phyloP scores from a whole-genome alignment of 139 green algal species.

The Chlamydomonas urium region DNA sequence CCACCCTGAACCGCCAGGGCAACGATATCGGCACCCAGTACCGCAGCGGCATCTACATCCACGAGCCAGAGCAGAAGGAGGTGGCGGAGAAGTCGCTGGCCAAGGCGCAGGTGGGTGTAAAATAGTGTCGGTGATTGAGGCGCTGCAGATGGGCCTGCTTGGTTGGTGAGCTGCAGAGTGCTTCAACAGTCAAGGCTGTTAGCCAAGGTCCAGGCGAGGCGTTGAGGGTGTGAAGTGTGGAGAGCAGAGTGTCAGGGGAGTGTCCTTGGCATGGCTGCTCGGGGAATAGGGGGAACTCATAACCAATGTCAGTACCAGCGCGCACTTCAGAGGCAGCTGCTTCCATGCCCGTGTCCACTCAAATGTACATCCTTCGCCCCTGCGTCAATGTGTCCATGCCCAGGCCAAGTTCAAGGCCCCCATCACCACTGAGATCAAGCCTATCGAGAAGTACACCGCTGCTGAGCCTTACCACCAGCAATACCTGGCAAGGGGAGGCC shows the following conservation, averaged over 20 bases:
- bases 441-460: constrained; percentile 30
- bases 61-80: constrained; percentile 6
- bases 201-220: neutral
- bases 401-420: constrained; percentile 12
- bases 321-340: neutral
- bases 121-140: neutral
- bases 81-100: constrained; percentile 2
- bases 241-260: neutral
- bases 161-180: neutral
- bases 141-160: neutral
- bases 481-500: constrained; percentile 20
- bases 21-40: constrained; percentile 69
- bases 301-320: neutral
- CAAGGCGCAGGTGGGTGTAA: constrained; percentile 6
- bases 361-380: neutral
- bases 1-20: constrained; percentile 31
- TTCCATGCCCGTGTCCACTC: neutral
- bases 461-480: constrained; percentile 22
- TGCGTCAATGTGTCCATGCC: neutral
- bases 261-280: constrained; percentile 1
- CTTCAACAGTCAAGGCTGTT: neutral
- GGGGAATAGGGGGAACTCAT: neutral
- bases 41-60: constrained; percentile 18
- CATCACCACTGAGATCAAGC: constrained; percentile 14
- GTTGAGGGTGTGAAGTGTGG: neutral